Evolutionary conservation across 2,329 filamentous ascomycete species (phyloP).

Genomic region (Lasiodiplodia theobromae): DNA sequence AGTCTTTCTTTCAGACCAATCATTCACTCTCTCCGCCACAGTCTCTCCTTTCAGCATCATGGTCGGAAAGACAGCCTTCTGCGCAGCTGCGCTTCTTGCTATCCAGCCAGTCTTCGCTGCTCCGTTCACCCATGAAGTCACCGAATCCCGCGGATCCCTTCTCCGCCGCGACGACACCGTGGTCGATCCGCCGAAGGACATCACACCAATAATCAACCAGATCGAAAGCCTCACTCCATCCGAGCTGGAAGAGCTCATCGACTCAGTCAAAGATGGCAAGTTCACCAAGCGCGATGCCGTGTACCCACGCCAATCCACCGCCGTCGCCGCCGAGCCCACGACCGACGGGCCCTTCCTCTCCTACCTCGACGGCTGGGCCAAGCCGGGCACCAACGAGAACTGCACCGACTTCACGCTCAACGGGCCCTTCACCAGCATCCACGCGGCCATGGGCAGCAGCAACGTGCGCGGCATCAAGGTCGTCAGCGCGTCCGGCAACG

Average conservation of each 20-base stretch:
- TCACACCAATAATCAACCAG: not conserved
- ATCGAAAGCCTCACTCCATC: not conserved
- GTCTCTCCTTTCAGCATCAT: not conserved
- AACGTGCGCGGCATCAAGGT: slow-evolving; percentile 8
- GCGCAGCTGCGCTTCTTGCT: slow-evolving; percentile 1
- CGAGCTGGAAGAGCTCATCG: not conserved
- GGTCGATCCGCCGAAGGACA: not conserved
- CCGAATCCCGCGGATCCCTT: not conserved
- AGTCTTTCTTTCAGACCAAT: not conserved
- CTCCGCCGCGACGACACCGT: not conserved
- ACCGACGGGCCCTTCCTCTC: not conserved
- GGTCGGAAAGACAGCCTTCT: not conserved
- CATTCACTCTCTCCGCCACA: not conserved
- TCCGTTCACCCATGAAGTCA: not conserved
- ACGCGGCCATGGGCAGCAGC: slow-evolving; percentile 12
- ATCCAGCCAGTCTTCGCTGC: not conserved
- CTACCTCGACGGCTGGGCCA: slow-evolving; percentile 12
- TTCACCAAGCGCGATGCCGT: not conserved
- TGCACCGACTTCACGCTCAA: slow-evolving; percentile 11
- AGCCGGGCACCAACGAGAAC: not conserved
- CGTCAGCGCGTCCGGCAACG: not conserved
- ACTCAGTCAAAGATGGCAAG: not conserved
- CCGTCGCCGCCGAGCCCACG: not conserved
- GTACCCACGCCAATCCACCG: not conserved
- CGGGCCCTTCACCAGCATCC: slow-evolving; percentile 15